phyloP scores from a whole-genome alignment of 148 eudicot species.

The Silene latifolia region DNA sequence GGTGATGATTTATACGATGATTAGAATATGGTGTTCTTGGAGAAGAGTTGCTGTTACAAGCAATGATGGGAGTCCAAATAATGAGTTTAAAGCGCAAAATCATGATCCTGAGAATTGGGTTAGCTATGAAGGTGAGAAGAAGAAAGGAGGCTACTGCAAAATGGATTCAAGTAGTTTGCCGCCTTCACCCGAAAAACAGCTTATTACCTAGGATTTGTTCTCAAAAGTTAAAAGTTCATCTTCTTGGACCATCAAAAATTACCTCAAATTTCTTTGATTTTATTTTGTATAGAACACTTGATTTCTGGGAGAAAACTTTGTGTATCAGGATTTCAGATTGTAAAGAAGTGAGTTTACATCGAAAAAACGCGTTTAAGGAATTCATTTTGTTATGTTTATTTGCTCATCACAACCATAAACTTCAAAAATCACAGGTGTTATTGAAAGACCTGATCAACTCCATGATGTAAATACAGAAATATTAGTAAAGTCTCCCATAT shows the following conservation, averaged over 20 bases:
- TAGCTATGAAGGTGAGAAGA: conserved; percentile 36
- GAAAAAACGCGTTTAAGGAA: neutral
- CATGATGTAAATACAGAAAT: neutral
- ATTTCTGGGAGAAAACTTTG: neutral
- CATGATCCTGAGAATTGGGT: conserved; percentile 55
- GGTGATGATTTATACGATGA: conserved; percentile 63
- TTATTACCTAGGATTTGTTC: conserved; percentile 25
- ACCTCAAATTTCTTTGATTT: neutral
- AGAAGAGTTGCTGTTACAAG: conserved; percentile 55
- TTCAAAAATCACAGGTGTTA: neutral
- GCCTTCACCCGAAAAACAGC: conserved; percentile 37
- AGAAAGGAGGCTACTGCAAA: conserved; percentile 46
- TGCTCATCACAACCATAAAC: neutral
- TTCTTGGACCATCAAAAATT: neutral
- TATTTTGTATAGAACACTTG: neutral
- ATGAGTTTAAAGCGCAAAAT: conserved; percentile 37
- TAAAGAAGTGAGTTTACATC: conserved; percentile 12
- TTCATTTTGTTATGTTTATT: neutral
- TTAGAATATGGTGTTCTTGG: conserved; percentile 89
- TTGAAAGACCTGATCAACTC: neutral
- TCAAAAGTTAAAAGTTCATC: conserved; percentile 13
- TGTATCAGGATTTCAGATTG: conserved; percentile 8
- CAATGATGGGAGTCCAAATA: conserved; percentile 33
- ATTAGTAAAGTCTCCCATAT: neutral
- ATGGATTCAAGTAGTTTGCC: conserved; percentile 33